Evolutionary conservation across 2,329 filamentous ascomycete genomes (phyloP).

Genomic region (Colletotrichum sp.): DNA sequence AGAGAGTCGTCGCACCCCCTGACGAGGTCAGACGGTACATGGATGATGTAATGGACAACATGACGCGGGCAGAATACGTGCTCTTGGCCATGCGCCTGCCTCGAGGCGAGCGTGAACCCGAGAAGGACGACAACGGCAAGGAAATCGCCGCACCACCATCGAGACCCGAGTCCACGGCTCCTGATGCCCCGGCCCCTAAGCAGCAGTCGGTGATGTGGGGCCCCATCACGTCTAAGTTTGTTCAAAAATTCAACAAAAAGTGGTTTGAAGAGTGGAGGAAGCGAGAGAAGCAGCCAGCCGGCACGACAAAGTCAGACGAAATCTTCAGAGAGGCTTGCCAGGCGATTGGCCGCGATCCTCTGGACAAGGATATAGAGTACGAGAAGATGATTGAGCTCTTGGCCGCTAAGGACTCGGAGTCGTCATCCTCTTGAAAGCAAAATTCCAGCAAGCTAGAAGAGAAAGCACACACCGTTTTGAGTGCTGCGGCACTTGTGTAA

Average conservation of each 20-base stretch:
- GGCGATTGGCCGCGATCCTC: conserved; percentile 10
- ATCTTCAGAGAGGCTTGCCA: conserved; percentile 7
- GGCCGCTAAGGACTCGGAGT: conserved; percentile 16
- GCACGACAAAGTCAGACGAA: background rate
- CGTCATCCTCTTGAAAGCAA: background rate
- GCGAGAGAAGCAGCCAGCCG: conserved; percentile 7
- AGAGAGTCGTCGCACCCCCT: conserved; percentile 64
- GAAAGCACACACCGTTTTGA: background rate
- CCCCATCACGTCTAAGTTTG: conserved; percentile 8
- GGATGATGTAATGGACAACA: conserved; percentile 73
- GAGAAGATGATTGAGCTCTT: conserved; percentile 22
- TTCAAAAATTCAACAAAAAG: conserved; percentile 20
- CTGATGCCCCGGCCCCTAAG: conserved; percentile 4
- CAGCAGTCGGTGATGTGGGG: conserved; percentile 21
- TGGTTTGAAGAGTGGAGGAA: conserved; percentile 20
- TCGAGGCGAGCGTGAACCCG: conserved; percentile 41
- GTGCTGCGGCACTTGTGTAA: background rate
- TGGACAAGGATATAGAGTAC: conserved; percentile 22
- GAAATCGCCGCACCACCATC: background rate
- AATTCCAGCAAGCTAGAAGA: background rate
- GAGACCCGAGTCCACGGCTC: background rate
- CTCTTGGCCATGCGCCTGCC: conserved; percentile 71
- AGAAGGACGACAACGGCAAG: conserved; percentile 27
- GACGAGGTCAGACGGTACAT: conserved; percentile 71
- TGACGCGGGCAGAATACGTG: conserved; percentile 72